Base-by-base conservation (phyloP, 2,329 filamentous ascomycete genomes). In the Botrytis squamosa region DNA sequence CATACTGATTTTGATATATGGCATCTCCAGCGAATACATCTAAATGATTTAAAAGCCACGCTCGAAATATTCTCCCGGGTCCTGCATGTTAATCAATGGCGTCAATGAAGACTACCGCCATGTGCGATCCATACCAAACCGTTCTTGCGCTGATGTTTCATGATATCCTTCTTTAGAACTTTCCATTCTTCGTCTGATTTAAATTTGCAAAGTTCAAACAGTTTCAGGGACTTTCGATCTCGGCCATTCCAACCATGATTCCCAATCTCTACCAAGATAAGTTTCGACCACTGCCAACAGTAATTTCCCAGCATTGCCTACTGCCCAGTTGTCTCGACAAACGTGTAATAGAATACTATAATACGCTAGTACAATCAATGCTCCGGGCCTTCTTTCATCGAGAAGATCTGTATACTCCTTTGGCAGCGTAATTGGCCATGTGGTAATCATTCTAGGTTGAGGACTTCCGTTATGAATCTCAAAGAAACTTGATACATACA, bases 351-450 rank as follows among this genome's bases (percentile, higher is more conserved):
- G 69, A 10, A 82, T 75, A 1, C 81, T 79, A 74, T 83, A 84
- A 73, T 83, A 77, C 5, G 81, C 81, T 42, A 84, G 71, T 18
- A 84, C 74, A 2, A 82, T 73, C 68, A 84, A 77, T 1, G 82
- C 82, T 42, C 83, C 82, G 0, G 82, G 80, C 29, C 77, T 77
- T 40, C 78, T 77, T 52, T 76, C 59, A 14, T 77, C 75, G n/a
- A 84, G 75, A 62, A 83, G 66, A 4, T 73, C 75, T 25, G 80
- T 79, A 72, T 79, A 83, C 22, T 80, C 79, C 2, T 78, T 74
- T 9, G 81, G 76, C 22, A 83, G 73, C 4, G 80, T 77, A 36
- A 84, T 80, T 3, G 82, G 79, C 83, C 83, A 85, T 2, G 80
- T 75, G 55, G 80, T 82, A 6, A 82, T 76, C 40, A 74, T 74